phyloP scores from a whole-genome alignment of 2,329 filamentous ascomycete genomes.

The Plectosphaerella sp. region DNA sequence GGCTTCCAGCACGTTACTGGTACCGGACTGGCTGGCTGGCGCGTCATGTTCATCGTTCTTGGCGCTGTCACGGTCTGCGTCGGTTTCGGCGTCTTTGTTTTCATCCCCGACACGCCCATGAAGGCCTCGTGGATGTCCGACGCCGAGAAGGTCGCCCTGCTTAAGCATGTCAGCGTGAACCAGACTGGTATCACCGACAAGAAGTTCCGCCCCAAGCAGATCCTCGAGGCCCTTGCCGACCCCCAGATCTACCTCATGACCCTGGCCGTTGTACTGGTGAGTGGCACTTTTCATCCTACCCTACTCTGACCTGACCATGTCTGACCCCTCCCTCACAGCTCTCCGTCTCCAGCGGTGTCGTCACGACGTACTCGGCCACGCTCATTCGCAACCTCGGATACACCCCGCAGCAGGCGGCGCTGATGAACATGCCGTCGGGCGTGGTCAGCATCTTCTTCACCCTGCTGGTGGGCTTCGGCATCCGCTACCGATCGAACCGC shows the following conservation, averaged over 20 bases:
- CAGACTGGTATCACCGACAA: conserved; percentile 53
- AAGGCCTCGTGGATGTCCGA: conserved; percentile 29
- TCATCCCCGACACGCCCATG: conserved; percentile 43
- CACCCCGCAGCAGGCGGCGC: conserved; percentile 35
- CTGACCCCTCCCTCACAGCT: conserved; percentile 18
- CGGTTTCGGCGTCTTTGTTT: conserved; percentile 29
- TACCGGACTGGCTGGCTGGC: conserved; percentile 30
- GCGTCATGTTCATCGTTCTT: conserved; percentile 41
- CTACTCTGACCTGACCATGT: background rate
- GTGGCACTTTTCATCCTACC: conserved; percentile 13
- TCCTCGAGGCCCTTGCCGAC: conserved; percentile 48
- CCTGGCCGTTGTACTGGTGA: conserved; percentile 42
- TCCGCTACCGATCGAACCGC: conserved; percentile 40
- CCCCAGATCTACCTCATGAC: conserved; percentile 47
- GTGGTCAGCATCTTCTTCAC: conserved; percentile 48
- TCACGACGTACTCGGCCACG: conserved; percentile 51
- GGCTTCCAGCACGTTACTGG: conserved; percentile 49
- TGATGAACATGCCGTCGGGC: conserved; percentile 52
- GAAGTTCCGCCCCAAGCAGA: conserved; percentile 47
- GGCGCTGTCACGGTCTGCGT: conserved; percentile 35
- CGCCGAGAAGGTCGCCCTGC: conserved; percentile 34
- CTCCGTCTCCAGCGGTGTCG: conserved; percentile 48
- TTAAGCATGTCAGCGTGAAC: conserved; percentile 52
- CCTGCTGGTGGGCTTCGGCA: conserved; percentile 40
- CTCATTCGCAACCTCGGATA: conserved; percentile 45